A percentile compares a stretch with the other conserved stretches of the same genome.
phyloP scores from a whole-genome alignment of 768 basidiomycete species.

The Tricholoma saponaceum region DNA sequence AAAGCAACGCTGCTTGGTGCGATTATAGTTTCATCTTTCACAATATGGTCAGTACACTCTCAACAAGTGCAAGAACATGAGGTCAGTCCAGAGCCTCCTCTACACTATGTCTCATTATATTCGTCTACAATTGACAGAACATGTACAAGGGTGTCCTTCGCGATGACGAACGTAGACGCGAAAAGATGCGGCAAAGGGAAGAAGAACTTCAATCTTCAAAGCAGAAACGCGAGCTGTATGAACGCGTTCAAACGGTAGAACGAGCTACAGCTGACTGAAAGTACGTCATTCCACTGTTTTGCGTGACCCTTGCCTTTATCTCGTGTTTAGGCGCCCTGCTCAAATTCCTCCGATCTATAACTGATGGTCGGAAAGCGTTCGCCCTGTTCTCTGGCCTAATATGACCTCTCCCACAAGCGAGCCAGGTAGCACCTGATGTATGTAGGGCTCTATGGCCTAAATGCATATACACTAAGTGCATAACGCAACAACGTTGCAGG shows the following conservation, averaged over 20 bases:
- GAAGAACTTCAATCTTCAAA: conserved; percentile 58
- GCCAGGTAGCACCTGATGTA: not conserved
- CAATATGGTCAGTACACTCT: conserved; percentile 88
- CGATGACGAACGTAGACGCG: conserved; percentile 77
- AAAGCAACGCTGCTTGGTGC: conserved; percentile 73
- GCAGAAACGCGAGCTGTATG: conserved; percentile 63
- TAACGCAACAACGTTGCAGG: not conserved
- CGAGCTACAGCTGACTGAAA: not conserved
- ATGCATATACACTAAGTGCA: not conserved
- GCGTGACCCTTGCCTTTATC: not conserved
- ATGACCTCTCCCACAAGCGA: not conserved
- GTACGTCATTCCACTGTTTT: not conserved
- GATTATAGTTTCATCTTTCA: conserved; percentile 56
- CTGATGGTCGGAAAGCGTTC: not conserved
- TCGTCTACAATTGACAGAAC: conserved; percentile 39
- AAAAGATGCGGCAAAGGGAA: conserved; percentile 67
- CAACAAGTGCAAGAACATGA: conserved; percentile 82
- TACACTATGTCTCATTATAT: not conserved
- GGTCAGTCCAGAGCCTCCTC: conserved; percentile 34
- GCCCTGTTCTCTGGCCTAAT: not conserved
- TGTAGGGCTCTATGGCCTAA: not conserved
- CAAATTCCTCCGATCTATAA: not conserved
- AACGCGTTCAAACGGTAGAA: conserved; percentile 41
- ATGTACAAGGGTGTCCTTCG: conserved; percentile 91
- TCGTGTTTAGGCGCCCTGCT: not conserved